Percentiles rank a stretch among this genome's conserved stretches.
These are phyloP conservation scores for Physcomitrium patens DNA, from an alignment of 225 moss, liverwort and hornwort species.

Conservation along the genomic window DNA sequence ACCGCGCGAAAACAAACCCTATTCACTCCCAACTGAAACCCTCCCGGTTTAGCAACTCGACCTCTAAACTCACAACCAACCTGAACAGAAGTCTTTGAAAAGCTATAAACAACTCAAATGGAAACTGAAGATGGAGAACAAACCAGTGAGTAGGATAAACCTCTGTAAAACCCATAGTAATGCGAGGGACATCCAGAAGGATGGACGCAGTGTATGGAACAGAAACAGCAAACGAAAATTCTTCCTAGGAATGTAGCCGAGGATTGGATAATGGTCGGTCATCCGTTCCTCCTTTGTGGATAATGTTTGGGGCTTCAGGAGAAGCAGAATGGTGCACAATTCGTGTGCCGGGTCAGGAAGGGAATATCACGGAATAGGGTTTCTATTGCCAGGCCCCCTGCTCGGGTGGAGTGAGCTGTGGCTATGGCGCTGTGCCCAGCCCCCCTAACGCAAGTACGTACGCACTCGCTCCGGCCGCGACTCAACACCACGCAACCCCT, in stretches of 20 bases:
- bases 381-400: no score
- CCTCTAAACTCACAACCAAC: background rate
- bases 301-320: background rate
- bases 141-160: background rate
- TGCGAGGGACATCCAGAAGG: constrained; percentile 12
- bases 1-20: background rate
- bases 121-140: background rate
- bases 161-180: constrained; percentile 6
- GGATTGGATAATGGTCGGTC: background rate
- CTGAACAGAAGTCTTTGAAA: background rate
- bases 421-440: no score
- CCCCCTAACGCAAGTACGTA: no score
- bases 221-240: background rate
- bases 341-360: no score
- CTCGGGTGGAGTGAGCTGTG: no score
- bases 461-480: no score
- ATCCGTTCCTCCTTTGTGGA: background rate
- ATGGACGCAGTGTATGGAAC: background rate
- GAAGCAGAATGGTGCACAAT: no score
- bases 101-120: no score
- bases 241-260: background rate
- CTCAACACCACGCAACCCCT: no score
- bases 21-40: background rate
- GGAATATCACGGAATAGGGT: no score
- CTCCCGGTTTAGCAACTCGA: background rate